These are phyloP conservation scores for Oryza rufipogon DNA, from an alignment of 176 grass and related monocot species.

Conservation along the genomic window DNA sequence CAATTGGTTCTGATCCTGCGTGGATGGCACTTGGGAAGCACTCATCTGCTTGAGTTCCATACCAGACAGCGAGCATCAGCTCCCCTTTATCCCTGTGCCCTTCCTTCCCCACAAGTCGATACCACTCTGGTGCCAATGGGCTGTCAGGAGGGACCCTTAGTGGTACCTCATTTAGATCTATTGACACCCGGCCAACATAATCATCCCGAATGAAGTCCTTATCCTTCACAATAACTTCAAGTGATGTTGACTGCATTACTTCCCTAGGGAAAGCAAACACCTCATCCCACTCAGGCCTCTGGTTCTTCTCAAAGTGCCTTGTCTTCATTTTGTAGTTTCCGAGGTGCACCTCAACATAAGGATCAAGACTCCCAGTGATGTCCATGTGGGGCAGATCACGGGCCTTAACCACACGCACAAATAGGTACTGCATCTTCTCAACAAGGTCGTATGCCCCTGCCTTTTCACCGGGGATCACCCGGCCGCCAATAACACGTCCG, in stretches of 20 bases:
- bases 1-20: conserved; percentile 54
- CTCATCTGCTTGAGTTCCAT: conserved; percentile 92
- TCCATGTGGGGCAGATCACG: conserved; percentile 77
- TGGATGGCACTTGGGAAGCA: conserved; percentile 77
- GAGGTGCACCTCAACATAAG: conserved; percentile 73
- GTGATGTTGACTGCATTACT: conserved; percentile 51
- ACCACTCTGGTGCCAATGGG: conserved; percentile 90
- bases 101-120: conserved; percentile 81
- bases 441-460: conserved; percentile 86
- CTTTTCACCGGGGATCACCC: conserved; percentile 70
- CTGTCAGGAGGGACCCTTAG: conserved; percentile 86
- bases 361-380: conserved; percentile 86
- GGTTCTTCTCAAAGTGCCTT: conserved; percentile 67
- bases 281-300: conserved; percentile 86
- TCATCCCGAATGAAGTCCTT: conserved; percentile 66
- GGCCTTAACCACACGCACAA: conserved; percentile 91
- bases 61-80: conserved; percentile 94
- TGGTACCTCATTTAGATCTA: conserved; percentile 85
- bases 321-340: conserved; percentile 84
- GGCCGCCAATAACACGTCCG: conserved; percentile 75
- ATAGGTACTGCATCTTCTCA: conserved; percentile 95
- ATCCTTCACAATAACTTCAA: conserved; percentile 80
- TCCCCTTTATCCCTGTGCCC: conserved; percentile 76
- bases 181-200: conserved; percentile 55
- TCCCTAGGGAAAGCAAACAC: conserved; percentile 89